A percentile compares a stretch with the other conserved stretches of the same genome.
Evolutionary conservation across 306 rosid genomes (phyloP).

Genomic region (Quercus rubra): DNA sequence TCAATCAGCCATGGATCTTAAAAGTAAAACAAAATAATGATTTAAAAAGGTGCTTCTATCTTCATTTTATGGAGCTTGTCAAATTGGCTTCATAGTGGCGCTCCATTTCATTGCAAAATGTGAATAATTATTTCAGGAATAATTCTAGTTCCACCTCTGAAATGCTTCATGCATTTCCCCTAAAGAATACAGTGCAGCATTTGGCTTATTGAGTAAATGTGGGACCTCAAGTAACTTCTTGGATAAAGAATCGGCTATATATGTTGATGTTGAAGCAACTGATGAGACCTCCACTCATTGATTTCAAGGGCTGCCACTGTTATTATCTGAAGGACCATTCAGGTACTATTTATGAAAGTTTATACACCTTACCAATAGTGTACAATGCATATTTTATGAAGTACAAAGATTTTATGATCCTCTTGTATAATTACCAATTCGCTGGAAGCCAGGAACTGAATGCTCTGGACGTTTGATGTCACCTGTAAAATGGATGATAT

Average conservation of each 20-base stretch:
- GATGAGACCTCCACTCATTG: neutral
- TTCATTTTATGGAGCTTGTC: neutral
- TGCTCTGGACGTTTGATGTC: slow-evolving; percentile 18
- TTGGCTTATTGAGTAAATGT: neutral
- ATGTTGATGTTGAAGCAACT: neutral
- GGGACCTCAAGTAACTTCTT: too few relatives aligned
- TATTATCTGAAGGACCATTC: neutral
- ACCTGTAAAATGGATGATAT: slow-evolving; percentile 35
- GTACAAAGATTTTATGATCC: neutral
- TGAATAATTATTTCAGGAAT: neutral
- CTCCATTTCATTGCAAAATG: neutral
- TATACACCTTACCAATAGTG: neutral
- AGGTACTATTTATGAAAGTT: neutral
- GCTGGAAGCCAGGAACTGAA: slow-evolving; percentile 17
- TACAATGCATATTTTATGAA: neutral
- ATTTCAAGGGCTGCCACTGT: neutral
- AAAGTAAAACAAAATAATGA: neutral
- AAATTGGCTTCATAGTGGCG: neutral
- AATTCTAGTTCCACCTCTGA: neutral
- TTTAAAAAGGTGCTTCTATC: neutral
- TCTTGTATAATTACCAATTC: slow-evolving; percentile 6
- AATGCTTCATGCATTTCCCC: neutral
- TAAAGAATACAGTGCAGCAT: neutral
- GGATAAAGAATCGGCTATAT: neutral
- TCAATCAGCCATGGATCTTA: neutral